Evolutionary conservation across 1,284 basidiomycete species (phyloP).

Genomic region (Erythrobasidium hasegawianum): DNA sequence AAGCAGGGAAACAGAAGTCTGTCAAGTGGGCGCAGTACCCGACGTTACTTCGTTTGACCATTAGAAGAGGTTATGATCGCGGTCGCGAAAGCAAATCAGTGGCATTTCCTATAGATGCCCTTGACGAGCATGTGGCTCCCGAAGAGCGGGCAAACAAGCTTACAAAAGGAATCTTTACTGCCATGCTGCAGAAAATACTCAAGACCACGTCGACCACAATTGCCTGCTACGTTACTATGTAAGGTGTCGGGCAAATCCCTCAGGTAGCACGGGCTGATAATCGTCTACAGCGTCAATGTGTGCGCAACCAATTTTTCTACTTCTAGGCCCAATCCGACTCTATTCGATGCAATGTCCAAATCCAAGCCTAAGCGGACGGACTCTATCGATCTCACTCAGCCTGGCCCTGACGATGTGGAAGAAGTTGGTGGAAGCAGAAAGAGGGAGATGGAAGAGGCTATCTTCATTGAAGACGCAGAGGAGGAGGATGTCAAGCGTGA

Average conservation of each 20-base stretch:
- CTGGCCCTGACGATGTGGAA: constrained; percentile 6
- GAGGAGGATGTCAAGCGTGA: background rate
- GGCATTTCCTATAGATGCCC: constrained; percentile 24
- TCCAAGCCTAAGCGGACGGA: background rate
- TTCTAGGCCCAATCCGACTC: constrained; percentile 7
- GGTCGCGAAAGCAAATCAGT: constrained; percentile 15
- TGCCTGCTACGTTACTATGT: constrained; percentile 22
- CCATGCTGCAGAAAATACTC: constrained; percentile 13
- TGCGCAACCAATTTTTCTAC: constrained; percentile 32
- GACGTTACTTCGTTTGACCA: constrained; percentile 23
- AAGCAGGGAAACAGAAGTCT: background rate
- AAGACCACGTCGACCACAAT: background rate
- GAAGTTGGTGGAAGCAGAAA: background rate
- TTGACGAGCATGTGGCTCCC: constrained; percentile 1
- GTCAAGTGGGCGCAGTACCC: constrained; percentile 31
- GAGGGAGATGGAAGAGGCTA: background rate
- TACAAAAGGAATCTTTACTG: constrained; percentile 1
- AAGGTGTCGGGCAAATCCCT: no score
- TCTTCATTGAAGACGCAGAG: background rate
- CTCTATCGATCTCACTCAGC: constrained; percentile 4
- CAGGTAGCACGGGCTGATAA: no score
- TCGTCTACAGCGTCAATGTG: constrained; percentile 41
- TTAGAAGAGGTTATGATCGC: constrained; percentile 25
- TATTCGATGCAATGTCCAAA: background rate
- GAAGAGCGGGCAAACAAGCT: constrained; percentile 17